Base-by-base conservation (phyloP, 1,139 yeast genomes). In the Candida sp. region DNA sequence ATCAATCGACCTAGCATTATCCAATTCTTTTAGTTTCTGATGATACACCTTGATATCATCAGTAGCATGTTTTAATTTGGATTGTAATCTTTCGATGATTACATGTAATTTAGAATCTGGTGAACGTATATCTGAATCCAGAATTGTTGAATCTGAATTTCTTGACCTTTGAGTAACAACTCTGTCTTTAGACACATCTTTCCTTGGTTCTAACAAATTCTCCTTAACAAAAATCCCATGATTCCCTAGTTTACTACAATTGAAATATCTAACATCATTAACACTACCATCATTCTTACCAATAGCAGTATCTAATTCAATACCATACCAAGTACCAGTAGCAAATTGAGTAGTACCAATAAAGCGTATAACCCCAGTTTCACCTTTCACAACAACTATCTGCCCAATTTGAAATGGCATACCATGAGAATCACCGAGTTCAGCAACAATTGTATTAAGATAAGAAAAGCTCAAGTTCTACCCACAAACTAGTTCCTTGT, bases 261-360 rank as follows among this genome's bases (percentile, higher is more conserved):
- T 63, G 52, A 91, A 91, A 60, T 90, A 88, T 39, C 69, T 53
- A 0, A 65, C 63, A 0, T 88, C 95, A 25, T 80, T 70, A 0
- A 90, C 79, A 1, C 83, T 66, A 0, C 98, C 98, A 55, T 90
- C 79, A 54, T 91, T 89, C 61, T 84, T 87, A 1, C 97, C 98
- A 0, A 56, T 57, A 0, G 85, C 79, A 11, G 67, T 66, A 27
- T 77, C 80, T 33, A 89, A 70, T 53, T 84, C 89, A 3, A 91
- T 72, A 0, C 97, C 98, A 9, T 83, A 70, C 98, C 98, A 91
- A 1, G 52, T 54, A 0, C 89, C 90, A 0, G 74, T 65, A 3
- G 87, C 82, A 63, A 84, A 84, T 40, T 74, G 53, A 0, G 88
- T 80, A 22, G 55, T 46, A 0, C 89, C 90, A 3, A 74, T 48